Conservation (phyloP, 1,139 yeast genomes). For the Pichia cactophila region DNA sequence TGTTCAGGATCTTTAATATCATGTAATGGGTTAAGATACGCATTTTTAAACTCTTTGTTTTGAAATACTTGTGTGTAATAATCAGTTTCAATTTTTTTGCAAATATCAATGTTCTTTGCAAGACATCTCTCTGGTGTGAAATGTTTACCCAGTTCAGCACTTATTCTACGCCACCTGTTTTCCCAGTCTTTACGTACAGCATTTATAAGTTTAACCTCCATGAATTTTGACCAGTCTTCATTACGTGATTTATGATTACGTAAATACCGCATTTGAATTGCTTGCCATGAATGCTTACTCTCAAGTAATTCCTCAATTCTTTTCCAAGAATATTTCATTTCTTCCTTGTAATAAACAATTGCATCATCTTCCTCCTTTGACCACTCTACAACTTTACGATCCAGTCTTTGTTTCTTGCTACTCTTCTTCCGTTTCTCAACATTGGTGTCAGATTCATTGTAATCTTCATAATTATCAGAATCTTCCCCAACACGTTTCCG, state of each 20-base stretch:
- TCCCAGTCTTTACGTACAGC: conserved; percentile 34
- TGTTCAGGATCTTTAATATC: conserved; percentile 27
- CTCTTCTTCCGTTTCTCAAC: neutral
- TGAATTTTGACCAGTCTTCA: conserved; percentile 28
- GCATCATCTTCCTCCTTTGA: conserved; percentile 33
- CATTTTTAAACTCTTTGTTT: conserved; percentile 22
- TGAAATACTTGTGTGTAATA: conserved; percentile 20
- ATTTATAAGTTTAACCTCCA: conserved; percentile 26
- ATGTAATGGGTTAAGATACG: conserved; percentile 18
- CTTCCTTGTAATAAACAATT: conserved; percentile 32
- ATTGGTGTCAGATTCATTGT: conserved; percentile 1
- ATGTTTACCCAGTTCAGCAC: conserved; percentile 23
- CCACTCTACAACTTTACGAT: conserved; percentile 23
- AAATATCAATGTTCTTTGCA: conserved; percentile 25
- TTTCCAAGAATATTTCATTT: conserved; percentile 32
- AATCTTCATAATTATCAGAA: conserved; percentile 3
- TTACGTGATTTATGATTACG: conserved; percentile 32
- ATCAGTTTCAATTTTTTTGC: conserved; percentile 25
- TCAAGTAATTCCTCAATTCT: conserved; percentile 30
- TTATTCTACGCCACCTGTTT: conserved; percentile 33
- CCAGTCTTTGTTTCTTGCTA: neutral
- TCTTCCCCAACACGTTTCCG: conserved; percentile 16
- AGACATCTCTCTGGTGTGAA: conserved; percentile 25
- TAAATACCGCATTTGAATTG: conserved; percentile 38
- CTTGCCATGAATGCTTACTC: conserved; percentile 35